Base-by-base conservation (phyloP, 1,139 yeast genomes). In the Saccharomyces hybrid region DNA sequence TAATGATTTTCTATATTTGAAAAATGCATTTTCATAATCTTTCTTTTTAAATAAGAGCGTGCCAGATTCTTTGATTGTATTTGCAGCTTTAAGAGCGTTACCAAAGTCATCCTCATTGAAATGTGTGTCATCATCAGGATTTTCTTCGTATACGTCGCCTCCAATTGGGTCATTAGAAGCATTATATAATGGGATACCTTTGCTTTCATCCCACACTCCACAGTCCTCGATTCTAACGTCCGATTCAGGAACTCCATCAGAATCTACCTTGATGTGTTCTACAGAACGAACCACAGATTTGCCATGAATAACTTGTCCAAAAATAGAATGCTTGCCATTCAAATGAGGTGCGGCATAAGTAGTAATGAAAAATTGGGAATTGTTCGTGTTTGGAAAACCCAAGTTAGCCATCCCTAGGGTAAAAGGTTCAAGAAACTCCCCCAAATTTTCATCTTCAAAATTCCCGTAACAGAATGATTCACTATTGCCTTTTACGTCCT, bases 351-450 rank as follows among this genome's bases (percentile, higher is more conserved):
- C 80, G 0, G 89, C 79, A 52, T 76, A 78, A 0, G 91, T 84
- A 3, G 88, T 82, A 51, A 90, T 84, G 67, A 88, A 89, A 64
- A 90, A 89, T 66, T 88, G 96, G 0, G 91, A 82, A 11, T 83
- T 79, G 61, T 87, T 87, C 5, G 86, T 74, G 59, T 82, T 68
- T 46, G 77, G 73, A 9, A 60, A 49, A 3, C 88, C 89, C 46
- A 76, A 72, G 63, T 86, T 87, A 3, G 95, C 95, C 89, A 87
- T 83, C 46, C 93, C 86, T 14, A 86, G 67, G 52, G 80, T 80
- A 6, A 84, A 76, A 0, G 70, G 70, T 51, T 77, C 81, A 11
- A 81, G 64, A 2, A 76, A 68, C 16, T 73, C 77, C 0, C 68
- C 74, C 19, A 77, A 56, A 63, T 86, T 85, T 65, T 88, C 96